Evolutionary conservation across 495 filamentous ascomycete species (phyloP).

Genomic region (Penicillium cosmopolitanum): DNA sequence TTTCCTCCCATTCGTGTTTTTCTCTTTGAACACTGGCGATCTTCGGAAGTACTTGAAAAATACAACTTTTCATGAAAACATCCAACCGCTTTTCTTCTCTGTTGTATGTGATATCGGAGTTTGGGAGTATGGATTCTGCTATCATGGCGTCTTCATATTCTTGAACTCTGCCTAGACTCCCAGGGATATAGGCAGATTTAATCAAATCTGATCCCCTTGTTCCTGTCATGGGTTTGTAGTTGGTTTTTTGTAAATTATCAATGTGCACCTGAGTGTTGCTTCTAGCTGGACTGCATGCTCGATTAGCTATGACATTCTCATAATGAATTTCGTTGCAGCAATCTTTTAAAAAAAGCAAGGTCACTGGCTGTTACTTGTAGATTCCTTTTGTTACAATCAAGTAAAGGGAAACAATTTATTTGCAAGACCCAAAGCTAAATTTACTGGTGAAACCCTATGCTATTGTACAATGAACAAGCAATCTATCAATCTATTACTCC

Average conservation of each 20-base stretch:
- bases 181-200: slow-evolving; percentile 9
- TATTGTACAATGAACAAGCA: slow-evolving; percentile 10
- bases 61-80: slow-evolving; percentile 27
- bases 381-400: background rate
- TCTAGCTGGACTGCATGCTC: too few species aligned
- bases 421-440: background rate
- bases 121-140: background rate
- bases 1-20: slow-evolving; percentile 36
- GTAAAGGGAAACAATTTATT: background rate
- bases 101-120: background rate
- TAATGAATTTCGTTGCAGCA: too few species aligned
- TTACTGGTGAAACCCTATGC: background rate
- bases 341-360: too few species aligned
- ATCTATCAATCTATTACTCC: background rate
- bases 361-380: too few species aligned
- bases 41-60: slow-evolving; percentile 32
- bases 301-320: too few species aligned
- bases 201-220: slow-evolving; percentile 13
- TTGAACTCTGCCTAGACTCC: slow-evolving; percentile 2
- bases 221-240: slow-evolving; percentile 1
- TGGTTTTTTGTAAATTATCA: background rate
- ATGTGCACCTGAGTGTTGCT: too few species aligned
- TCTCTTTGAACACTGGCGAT: slow-evolving; percentile 34
- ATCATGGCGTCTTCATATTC: background rate
- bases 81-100: slow-evolving; percentile 5